Evolutionary conservation across 345 rosid species (phyloP), one percentile per base, ranked within the genome.

Genomic region (Ceriops decandra): DNA sequence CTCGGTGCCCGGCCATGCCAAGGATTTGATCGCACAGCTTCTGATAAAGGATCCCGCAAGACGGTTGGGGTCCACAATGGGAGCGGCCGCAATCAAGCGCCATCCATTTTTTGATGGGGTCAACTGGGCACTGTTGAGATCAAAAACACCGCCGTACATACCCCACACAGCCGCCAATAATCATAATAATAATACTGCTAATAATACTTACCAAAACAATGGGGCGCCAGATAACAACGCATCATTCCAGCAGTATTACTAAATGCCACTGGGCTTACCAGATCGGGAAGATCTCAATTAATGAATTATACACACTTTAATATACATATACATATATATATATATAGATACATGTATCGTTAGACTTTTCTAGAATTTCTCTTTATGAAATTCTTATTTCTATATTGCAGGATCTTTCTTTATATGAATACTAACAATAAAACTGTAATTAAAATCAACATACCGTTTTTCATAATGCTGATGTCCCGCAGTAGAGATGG

Each of bases 71-170:
- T 85, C 89, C 3, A 80, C 77, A 0, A 80, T 80, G 87, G 91
- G 91, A 5, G 83, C 91, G 11, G 35, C 85, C 0, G 79, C 83
- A 1, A 74, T 87, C 58, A 87, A 80, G 70, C 87, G 68, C 27
- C 89, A 87, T 49, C 80, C 60, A 13, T 85, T 82, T 73, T 87
- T 87, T 27, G 52, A 76, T 10, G 89, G 85, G 69, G 79, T 80
- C 19, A 87, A 87, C 17, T 87, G 91, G 91, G 91, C 91, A 19
- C 33, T 87, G 30, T 67, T 85, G 67, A 85, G 91, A 74, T 80
- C 89, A 69, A 76, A 73, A 30, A 64, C 66, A 30, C 91, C 91
- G 0, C 89, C 91, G 15, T 80, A 69, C 46, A 7, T 75, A 62
- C 91, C 89, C 0, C 76, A 68, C 6, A 49, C 72, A 6, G 46